Evolutionary conservation across 202 grass and related monocot species (phyloP).

Genomic region (Tripidium arundinaceum): DNA sequence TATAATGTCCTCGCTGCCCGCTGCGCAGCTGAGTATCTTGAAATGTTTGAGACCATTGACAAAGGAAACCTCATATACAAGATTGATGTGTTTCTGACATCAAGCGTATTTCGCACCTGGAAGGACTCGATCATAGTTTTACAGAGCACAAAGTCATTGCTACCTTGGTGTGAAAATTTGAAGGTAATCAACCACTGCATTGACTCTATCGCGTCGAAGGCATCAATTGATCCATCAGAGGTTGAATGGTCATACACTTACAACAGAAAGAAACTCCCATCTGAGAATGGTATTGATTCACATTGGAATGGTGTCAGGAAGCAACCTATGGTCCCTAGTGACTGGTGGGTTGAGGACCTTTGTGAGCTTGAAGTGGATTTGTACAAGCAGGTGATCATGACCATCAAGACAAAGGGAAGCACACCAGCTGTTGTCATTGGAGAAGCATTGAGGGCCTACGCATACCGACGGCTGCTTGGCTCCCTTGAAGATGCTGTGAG

Average conservation of each 20-base stretch:
- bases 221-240: conserved; percentile 72
- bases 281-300: conserved; percentile 64
- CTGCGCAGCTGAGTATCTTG: conserved; percentile 90
- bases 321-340: conserved; percentile 62
- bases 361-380: conserved; percentile 88
- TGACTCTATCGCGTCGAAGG: conserved; percentile 75
- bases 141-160: conserved; percentile 69
- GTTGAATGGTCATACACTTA: conserved; percentile 99
- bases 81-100: conserved; percentile 88
- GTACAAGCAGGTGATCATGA: conserved; percentile 67
- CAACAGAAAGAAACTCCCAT: conserved; percentile 83
- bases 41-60: conserved; percentile 89
- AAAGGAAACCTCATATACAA: conserved; percentile 99
- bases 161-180: conserved; percentile 79
- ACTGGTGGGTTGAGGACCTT: conserved; percentile 99
- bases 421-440: conserved; percentile 52
- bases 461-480: conserved; percentile 59
- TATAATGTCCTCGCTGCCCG: conserved; percentile 86
- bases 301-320: conserved; percentile 92
- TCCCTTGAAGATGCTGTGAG: conserved; percentile 58
- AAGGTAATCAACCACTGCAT: conserved; percentile 81
- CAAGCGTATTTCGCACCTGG: conserved; percentile 83
- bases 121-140: conserved; percentile 94
- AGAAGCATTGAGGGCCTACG: conserved; percentile 86
- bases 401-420: conserved; percentile 57